These are phyloP conservation scores for Lophiotrema nucula DNA, from an alignment of 495 filamentous ascomycete genomes.

Conservation along the genomic window DNA sequence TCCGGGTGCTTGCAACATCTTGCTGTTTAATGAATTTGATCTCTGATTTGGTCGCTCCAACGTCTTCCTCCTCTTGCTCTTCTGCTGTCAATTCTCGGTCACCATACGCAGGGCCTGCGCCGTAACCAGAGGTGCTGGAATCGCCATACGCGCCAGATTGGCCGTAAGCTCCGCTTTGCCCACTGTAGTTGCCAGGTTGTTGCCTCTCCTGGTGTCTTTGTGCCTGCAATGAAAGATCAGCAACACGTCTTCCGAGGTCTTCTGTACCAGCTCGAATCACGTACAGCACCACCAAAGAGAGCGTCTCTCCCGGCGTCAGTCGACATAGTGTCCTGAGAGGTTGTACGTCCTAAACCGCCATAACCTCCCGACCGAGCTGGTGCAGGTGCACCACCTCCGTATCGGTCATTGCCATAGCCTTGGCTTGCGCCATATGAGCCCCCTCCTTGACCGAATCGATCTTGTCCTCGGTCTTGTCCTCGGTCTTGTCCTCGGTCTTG, in stretches of 20 bases:
- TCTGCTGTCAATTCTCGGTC: conserved; percentile 74
- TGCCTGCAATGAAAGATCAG: too few relatives aligned
- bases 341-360: conserved; percentile 31
- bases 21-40: conserved; percentile 74
- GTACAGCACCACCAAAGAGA: conserved; percentile 20
- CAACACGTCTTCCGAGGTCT: too few relatives aligned
- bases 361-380: conserved; percentile 24
- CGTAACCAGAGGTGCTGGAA: conserved; percentile 46
- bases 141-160: conserved; percentile 21
- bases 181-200: background rate
- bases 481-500: conserved; percentile 24
- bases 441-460: conserved; percentile 6
- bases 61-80: conserved; percentile 55
- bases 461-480: conserved; percentile 26
- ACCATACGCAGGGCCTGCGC: conserved; percentile 47
- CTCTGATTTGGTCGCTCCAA: conserved; percentile 67
- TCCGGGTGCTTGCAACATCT: conserved; percentile 68
- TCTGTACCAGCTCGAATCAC: too few relatives aligned
- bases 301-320: conserved; percentile 36
- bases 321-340: conserved; percentile 35
- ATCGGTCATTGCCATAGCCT: conserved; percentile 39
- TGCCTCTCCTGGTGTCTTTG: conserved; percentile 17
- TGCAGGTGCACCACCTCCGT: conserved; percentile 20
- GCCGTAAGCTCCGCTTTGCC: conserved; percentile 8
- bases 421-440: conserved; percentile 31